phyloP scores from a whole-genome alignment of 139 green algal species.

The Chlorella sp. region DNA sequence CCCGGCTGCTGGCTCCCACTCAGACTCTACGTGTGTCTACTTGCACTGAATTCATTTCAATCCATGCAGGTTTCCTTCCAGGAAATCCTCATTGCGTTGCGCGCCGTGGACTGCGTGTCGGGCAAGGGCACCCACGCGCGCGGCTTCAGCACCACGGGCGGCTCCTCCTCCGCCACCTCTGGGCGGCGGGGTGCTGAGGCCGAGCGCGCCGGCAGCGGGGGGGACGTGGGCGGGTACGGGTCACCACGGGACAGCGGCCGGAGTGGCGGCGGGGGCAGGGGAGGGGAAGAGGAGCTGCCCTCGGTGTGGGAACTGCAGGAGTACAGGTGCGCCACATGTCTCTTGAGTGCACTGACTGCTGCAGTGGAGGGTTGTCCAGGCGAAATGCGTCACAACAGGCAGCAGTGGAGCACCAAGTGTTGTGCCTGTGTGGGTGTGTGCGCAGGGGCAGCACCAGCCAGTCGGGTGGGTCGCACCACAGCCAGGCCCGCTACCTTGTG shows the following conservation, averaged over 20 bases:
- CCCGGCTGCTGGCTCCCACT: too few relatives aligned
- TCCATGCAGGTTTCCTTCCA: constrained; percentile 27
- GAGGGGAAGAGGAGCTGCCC: constrained; percentile 1
- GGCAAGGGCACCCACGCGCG: constrained; percentile 9
- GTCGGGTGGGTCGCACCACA: not conserved
- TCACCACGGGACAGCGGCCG: not conserved
- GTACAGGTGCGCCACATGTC: constrained; percentile 13
- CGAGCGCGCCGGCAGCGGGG: constrained; percentile 4
- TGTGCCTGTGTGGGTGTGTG: too few relatives aligned
- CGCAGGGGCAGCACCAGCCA: not conserved
- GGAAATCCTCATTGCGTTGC: constrained; percentile 24
- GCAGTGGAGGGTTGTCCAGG: too few relatives aligned
- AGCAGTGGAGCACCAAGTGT: too few relatives aligned
- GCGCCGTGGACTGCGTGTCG: constrained; percentile 20
- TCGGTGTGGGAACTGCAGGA: constrained; percentile 13
- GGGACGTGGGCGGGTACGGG: not conserved
- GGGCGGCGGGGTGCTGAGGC: too few relatives aligned
- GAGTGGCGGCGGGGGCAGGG: not conserved
- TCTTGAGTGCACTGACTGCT: not conserved
- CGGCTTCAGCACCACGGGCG: constrained; percentile 3
- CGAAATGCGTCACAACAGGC: too few relatives aligned
- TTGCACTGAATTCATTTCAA: too few relatives aligned
- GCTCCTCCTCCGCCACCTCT: not conserved
- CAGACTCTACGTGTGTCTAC: too few relatives aligned
- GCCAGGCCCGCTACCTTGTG: constrained; percentile 9